These are phyloP conservation scores for Mollisia scopiformis DNA, from an alignment of 2,329 filamentous ascomycete genomes.

Conservation along the genomic window DNA sequence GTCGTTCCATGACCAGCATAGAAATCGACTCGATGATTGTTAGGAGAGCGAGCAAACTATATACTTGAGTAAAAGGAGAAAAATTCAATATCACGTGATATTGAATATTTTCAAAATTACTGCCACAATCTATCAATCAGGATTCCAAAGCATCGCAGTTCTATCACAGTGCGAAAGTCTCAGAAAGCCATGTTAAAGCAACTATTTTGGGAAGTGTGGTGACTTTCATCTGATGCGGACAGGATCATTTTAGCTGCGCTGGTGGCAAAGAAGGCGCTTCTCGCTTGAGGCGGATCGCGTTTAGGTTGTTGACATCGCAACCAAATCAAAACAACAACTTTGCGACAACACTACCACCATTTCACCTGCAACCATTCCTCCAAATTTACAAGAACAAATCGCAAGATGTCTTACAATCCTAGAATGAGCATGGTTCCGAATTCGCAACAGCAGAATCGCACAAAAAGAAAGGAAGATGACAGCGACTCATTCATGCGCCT, in stretches of 20 bases:
- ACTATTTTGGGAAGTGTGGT: background rate
- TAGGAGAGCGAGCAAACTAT: too few species aligned
- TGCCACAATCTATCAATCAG: too few species aligned
- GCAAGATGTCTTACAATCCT: constrained; percentile 51
- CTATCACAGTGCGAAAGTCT: too few species aligned
- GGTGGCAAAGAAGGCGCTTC: background rate
- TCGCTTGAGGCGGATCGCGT: background rate
- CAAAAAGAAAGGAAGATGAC: constrained; percentile 58
- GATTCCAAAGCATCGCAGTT: too few species aligned
- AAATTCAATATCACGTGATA: background rate
- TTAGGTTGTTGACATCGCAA: constrained; percentile 8
- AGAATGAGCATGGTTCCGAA: constrained; percentile 54
- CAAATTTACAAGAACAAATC: constrained; percentile 1
- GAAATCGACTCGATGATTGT: too few species aligned
- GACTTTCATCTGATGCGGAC: background rate
- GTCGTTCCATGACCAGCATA: too few species aligned
- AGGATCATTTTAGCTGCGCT: too few species aligned
- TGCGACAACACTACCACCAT: constrained; percentile 2
- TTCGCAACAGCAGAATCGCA: constrained; percentile 48
- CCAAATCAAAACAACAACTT: constrained; percentile 10
- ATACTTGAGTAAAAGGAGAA: background rate
- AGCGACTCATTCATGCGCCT: constrained; percentile 60
- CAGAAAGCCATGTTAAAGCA: too few species aligned
- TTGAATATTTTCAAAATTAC: too few species aligned
- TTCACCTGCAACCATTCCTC: constrained; percentile 5